phyloP scores from a whole-genome alignment of 2,329 filamentous ascomycete genomes.

The Fusarium clavum region DNA sequence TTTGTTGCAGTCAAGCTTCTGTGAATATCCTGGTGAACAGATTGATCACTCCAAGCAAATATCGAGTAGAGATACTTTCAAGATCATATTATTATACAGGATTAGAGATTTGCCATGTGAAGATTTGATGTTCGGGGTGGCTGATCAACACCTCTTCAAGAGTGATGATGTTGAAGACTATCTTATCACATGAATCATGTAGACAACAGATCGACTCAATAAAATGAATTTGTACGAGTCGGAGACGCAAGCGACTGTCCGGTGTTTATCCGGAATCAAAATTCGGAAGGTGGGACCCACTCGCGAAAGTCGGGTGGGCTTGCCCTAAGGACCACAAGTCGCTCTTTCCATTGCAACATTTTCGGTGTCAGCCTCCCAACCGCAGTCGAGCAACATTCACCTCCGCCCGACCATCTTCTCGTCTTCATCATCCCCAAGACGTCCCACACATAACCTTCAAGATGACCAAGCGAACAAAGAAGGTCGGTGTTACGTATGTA shows the following conservation, averaged over 20 bases:
- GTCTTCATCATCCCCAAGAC: conserved; percentile 51
- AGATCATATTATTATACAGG: not conserved
- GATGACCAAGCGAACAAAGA: conserved; percentile 96
- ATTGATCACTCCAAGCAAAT: not conserved
- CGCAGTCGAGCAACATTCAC: conserved; percentile 50
- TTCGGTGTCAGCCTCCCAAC: conserved; percentile 48
- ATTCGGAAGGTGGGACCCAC: conserved; percentile 42
- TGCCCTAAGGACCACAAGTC: conserved; percentile 57
- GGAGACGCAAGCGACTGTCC: conserved; percentile 70
- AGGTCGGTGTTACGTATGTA: conserved; percentile 89
- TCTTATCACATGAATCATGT: conserved; percentile 25
- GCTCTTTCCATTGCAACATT: conserved; percentile 49
- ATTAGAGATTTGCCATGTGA: not conserved
- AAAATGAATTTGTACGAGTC: conserved; percentile 1
- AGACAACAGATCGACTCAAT: not conserved
- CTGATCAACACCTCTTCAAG: not conserved
- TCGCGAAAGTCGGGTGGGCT: conserved; percentile 51
- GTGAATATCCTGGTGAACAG: not conserved
- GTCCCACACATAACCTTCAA: conserved; percentile 64
- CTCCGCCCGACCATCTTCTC: conserved; percentile 48
- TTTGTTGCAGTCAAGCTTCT: not conserved
- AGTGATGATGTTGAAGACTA: not conserved
- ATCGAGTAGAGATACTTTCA: not conserved
- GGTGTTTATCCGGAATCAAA: conserved; percentile 64
- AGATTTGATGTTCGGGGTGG: not conserved